Evolutionary conservation across 2,329 filamentous ascomycete species (phyloP).

Genomic region (Fusarium dlaminii): DNA sequence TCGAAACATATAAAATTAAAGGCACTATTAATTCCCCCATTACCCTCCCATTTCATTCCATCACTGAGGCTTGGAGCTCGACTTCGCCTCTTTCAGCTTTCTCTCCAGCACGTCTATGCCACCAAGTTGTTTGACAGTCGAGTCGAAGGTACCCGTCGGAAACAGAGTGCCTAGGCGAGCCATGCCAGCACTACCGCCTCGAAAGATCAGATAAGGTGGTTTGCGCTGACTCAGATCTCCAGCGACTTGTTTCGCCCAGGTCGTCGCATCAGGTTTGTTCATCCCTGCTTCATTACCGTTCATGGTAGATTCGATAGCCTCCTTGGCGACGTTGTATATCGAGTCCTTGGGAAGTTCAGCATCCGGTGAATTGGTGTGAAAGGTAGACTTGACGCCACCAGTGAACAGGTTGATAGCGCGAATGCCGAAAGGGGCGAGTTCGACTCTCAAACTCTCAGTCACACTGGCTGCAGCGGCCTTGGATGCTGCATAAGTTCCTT

Average conservation of each 20-base stretch:
- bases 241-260: constrained; percentile 32
- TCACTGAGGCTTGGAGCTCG: background rate
- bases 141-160: constrained; percentile 16
- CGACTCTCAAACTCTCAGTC: constrained; percentile 39
- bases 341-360: constrained; percentile 10
- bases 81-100: constrained; percentile 6
- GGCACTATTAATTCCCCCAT: too few relatives aligned
- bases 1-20: rapidly evolving
- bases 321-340: constrained; percentile 27
- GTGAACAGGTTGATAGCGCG: constrained; percentile 41
- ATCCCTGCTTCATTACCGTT: background rate
- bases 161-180: constrained; percentile 9
- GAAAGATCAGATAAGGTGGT: constrained; percentile 16
- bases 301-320: constrained; percentile 22
- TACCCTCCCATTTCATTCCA: rapidly evolving
- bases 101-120: constrained; percentile 27
- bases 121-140: constrained; percentile 8
- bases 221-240: constrained; percentile 25
- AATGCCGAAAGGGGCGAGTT: constrained; percentile 43
- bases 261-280: background rate
- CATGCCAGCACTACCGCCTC: constrained; percentile 5
- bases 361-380: constrained; percentile 6
- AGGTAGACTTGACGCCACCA: constrained; percentile 35
- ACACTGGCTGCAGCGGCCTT: constrained; percentile 40
- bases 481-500: constrained; percentile 42